Evolutionary conservation across 2,329 filamentous ascomycete genomes (phyloP), one percentile per base, ranked within the genome.

Genomic region (Lasiodiplodia gonubiensis): DNA sequence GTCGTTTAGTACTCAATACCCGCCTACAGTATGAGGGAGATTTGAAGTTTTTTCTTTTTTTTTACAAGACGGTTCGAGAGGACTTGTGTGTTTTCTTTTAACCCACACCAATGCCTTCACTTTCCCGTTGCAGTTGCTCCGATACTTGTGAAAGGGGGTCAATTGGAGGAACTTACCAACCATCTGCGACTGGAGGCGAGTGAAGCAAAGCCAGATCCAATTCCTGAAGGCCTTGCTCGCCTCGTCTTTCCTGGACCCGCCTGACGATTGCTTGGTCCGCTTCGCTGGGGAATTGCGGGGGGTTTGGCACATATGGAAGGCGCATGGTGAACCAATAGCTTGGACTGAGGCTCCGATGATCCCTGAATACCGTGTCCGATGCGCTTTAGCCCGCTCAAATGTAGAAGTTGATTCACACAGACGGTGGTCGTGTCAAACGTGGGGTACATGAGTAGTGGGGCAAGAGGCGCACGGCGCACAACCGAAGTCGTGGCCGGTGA

Each of bases 171-270:
- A 69, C 73, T 71, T 66, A 79, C 81, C 86, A 88, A 65, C 86
- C 86, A 73, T 87, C 84, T 51, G 85, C 81, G 16, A 88, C 80
- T 3, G 84, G 82, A 51, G 84, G 85, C 4, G 85, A 82, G 72
- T 87, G 85, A 3, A 88, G 78, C 7, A 87, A 78, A 1, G 85
- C 80, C 27, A 82, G 81, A 71, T 88, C 86, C 11, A 87, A 80
- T 6, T 83, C 81, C 49, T 86, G 80, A 30, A 88, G 79, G 1
- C 80, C 80, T 52, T 80, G 80, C 23, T 81, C 79, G 30, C 83
- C 85, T 69, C 86, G 79, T 66, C 85, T 81, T 57, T 82, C 80
- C 72, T 83, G 81, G 12, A 88, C 80, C 48, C 83, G 81, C 60
- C 82, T 77, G 51, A 86, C 80, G 37, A 86, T 81, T 25, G 80